Percentiles rank a stretch among this genome's conserved stretches.
Evolutionary conservation across 257 asterid species (phyloP).

Genomic region (Solanum tarapatanum): DNA sequence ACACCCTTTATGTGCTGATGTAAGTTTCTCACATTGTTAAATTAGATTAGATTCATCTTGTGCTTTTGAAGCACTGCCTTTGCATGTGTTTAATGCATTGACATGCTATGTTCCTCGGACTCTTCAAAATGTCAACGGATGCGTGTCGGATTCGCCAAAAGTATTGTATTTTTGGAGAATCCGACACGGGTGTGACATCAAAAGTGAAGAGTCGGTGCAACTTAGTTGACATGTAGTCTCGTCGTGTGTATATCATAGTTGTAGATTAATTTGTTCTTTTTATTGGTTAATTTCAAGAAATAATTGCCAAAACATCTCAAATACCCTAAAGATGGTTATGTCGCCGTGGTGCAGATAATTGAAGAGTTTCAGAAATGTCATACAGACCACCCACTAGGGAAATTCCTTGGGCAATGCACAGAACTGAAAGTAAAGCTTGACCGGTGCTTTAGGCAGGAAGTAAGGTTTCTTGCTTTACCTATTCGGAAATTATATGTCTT

Average conservation of each 20-base stretch:
- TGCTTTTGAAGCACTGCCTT: not conserved
- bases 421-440: constrained; percentile 64
- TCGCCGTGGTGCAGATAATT: constrained; percentile 32
- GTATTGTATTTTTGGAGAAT: not conserved
- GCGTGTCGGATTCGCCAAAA: not conserved
- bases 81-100: not conserved
- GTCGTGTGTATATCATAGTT: not conserved
- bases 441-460: constrained; percentile 65
- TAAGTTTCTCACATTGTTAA: constrained; percentile 16
- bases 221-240: not conserved
- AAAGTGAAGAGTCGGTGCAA: not conserved
- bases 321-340: not conserved
- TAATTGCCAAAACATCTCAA: not conserved
- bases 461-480: constrained; percentile 15
- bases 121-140: not conserved
- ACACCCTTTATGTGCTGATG: constrained; percentile 79
- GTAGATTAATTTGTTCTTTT: not conserved
- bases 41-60: not conserved
- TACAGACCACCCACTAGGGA: constrained; percentile 62
- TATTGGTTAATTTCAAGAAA: not conserved
- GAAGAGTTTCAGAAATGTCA: constrained; percentile 70
- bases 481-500: not conserved
- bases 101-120: not conserved
- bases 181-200: not conserved
- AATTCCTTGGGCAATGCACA: constrained; percentile 67